A percentile compares a stretch with the other conserved stretches of the same genome.
phyloP scores from a whole-genome alignment of 306 rosid species.

The Senna siamea region DNA sequence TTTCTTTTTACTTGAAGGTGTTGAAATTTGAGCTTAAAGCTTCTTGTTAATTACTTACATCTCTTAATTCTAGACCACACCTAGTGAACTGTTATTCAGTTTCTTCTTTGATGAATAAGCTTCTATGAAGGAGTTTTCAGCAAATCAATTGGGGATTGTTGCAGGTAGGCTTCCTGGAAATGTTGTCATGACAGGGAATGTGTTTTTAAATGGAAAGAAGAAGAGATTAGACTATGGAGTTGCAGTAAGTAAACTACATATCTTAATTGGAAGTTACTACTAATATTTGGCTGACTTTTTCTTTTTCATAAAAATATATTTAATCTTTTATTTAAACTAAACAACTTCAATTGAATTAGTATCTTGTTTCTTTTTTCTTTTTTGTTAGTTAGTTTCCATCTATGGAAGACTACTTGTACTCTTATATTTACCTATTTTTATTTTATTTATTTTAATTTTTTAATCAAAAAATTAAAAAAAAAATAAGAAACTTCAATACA shows the following conservation, averaged over 20 bases:
- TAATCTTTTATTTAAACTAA: no score
- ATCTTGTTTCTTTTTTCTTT: no score
- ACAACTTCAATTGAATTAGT: no score
- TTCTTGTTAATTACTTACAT: not conserved
- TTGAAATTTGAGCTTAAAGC: no score
- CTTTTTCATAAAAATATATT: not conserved
- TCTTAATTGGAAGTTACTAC: not conserved
- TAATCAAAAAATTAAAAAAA: no score
- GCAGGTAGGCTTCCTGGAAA: slow-evolving; percentile 86
- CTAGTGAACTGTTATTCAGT: not conserved
- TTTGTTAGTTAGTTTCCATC: no score
- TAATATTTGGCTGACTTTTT: not conserved
- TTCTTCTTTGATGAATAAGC: slow-evolving; percentile 5
- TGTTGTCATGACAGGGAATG: slow-evolving; percentile 77
- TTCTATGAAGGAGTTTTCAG: not conserved
- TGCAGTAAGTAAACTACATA: slow-evolving; percentile 56
- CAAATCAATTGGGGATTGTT: slow-evolving; percentile 1
- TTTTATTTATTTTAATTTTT: no score
- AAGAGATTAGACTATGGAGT: slow-evolving; percentile 64
- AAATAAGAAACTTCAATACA: no score
- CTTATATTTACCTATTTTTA: no score
- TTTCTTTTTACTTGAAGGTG: no score
- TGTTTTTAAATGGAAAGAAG: slow-evolving; percentile 80
- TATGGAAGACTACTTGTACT: no score
- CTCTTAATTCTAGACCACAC: not conserved